A percentile compares a stretch with the other conserved stretches of the same genome.
These are phyloP conservation scores for Euphorbia pulcherrima DNA, from an alignment of 345 rosid genomes.

Conservation along the genomic window DNA sequence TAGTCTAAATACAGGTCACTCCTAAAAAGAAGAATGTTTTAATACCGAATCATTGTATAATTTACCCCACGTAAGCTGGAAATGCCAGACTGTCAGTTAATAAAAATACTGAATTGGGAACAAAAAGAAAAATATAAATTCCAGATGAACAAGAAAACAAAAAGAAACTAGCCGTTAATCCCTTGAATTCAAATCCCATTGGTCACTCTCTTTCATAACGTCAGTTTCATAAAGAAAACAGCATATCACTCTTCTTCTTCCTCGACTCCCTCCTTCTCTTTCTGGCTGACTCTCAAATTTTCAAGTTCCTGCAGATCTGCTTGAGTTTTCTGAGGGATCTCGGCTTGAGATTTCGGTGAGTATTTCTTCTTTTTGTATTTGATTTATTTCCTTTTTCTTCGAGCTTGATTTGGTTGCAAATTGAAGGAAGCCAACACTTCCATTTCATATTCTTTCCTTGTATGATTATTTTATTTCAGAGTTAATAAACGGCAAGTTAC, in stretches of 20 bases:
- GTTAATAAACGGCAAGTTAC: neutral
- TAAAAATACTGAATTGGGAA: neutral
- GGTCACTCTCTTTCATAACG: slow-evolving; percentile 6
- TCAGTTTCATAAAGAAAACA: slow-evolving; percentile 17
- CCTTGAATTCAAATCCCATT: slow-evolving; percentile 21
- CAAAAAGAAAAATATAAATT: neutral
- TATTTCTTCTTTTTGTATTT: neutral
- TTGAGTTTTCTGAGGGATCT: slow-evolving; percentile 9
- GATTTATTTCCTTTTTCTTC: neutral
- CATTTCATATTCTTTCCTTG: slow-evolving; percentile 9
- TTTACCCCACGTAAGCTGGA: too few relatives aligned
- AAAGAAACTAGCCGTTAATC: slow-evolving; percentile 29
- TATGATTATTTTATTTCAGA: neutral
- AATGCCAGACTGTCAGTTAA: neutral
- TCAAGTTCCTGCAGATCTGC: slow-evolving; percentile 12
- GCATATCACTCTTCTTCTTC: neutral
- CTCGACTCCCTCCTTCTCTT: neutral
- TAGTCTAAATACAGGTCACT: too few relatives aligned
- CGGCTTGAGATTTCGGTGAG: slow-evolving; percentile 18
- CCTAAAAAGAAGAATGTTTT: too few relatives aligned
- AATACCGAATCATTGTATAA: too few relatives aligned
- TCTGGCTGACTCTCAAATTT: neutral
- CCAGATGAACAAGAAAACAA: neutral
- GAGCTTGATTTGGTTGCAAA: slow-evolving; percentile 5
- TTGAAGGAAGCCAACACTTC: neutral